Conservation (phyloP, 2,329 filamentous ascomycete genomes). For the Colletotrichum kahawae region DNA sequence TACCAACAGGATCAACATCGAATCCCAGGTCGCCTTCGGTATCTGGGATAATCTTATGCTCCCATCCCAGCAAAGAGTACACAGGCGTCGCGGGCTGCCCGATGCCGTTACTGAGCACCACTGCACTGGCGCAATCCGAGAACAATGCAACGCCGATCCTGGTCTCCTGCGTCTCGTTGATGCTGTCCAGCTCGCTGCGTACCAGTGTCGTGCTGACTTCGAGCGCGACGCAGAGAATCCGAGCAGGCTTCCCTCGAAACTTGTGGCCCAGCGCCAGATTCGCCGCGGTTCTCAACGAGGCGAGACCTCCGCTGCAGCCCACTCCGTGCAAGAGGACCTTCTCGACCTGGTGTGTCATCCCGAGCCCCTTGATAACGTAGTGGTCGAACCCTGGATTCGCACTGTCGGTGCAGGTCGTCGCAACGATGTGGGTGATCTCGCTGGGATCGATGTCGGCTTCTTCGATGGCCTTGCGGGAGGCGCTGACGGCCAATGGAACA, state of each 20-base stretch:
- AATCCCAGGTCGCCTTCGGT: conserved; percentile 69
- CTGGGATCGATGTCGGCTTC: conserved; percentile 56
- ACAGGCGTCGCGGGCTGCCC: conserved; percentile 48
- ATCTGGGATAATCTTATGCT: conserved; percentile 65
- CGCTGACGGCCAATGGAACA: conserved; percentile 60
- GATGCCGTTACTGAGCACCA: conserved; percentile 68
- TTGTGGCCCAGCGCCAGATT: conserved; percentile 69
- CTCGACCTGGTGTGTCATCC: conserved; percentile 62
- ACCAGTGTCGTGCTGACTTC: conserved; percentile 67
- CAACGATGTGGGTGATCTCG: conserved; percentile 70
- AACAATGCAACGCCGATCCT: conserved; percentile 71
- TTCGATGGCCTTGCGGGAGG: conserved; percentile 58
- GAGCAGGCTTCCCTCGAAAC: conserved; percentile 62
- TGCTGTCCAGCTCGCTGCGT: conserved; percentile 68
- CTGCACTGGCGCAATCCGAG: conserved; percentile 72
- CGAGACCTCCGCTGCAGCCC: conserved; percentile 69
- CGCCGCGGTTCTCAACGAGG: conserved; percentile 66
- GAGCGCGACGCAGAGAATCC: conserved; percentile 68
- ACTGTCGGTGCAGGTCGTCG: conserved; percentile 72
- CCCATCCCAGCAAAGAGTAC: conserved; percentile 70
- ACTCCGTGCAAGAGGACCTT: conserved; percentile 71
- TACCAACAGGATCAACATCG: conserved; percentile 66
- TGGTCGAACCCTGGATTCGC: conserved; percentile 74
- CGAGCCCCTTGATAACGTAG: conserved; percentile 63
- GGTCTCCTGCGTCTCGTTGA: conserved; percentile 62